Base-by-base conservation (phyloP, 2,329 filamentous ascomycete species). In the Sclerotinia borealis region DNA sequence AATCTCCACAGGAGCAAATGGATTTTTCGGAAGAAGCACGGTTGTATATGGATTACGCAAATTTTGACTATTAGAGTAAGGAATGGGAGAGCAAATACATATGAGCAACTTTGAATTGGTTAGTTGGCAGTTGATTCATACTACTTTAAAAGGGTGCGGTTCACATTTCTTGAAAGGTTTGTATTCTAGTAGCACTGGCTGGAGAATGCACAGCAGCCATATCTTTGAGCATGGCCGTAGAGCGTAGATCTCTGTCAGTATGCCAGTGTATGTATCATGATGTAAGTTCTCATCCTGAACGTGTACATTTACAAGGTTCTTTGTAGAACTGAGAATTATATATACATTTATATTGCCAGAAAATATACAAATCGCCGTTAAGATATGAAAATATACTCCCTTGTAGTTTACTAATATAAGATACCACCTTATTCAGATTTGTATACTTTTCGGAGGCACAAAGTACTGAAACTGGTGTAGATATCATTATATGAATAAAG, bases 41-140 rank as follows among this genome's bases (percentile, higher is more conserved):
- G 31, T 47, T 62, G 29, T 62, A 62, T 45, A 56, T 62, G 50
- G 39, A 62, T 15, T 62, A 47, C 34, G 59, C 59, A 47, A 45
- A 29, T 36, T 62, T 56, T 47, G 39, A 62, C 17, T 62, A 27
- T 61, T 61, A 45, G 15, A 34, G 29, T n/a, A n/a, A 17, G 39
- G 9, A 34, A 1, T 19, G n/a, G 27, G 19, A 34, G 43, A 11
- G 9, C 4, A 13, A 22, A 29, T 55, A 22, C 27, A 55, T 55
- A 43, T 55, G 19, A 41, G 52, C 19, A 10, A 55, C 22, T 55
- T 45, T 34, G 13, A 27, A 22, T 45, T 4, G 1, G 25, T 34
- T 11, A 17, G 27, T 7, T 27, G 39, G 27, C 15, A 11, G 8
- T 22, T 36, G 7, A 17, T 34, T 27, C 4, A 39, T 39, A 36